Base-by-base conservation (phyloP, 176 grass and related monocot species). In the Triticum urartu region DNA sequence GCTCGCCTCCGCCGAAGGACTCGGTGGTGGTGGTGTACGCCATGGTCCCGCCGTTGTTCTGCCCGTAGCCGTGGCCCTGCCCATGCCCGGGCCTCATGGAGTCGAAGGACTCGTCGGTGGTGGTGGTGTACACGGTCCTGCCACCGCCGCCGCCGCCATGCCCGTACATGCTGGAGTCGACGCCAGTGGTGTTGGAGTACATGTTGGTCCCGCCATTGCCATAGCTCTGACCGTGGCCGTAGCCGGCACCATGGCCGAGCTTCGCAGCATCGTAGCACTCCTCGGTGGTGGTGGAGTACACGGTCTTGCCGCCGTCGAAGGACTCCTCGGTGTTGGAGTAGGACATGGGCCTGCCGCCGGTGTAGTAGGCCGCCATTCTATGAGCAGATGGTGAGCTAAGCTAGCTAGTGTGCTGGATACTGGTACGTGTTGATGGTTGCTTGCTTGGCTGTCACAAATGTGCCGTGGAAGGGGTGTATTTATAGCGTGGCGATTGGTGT, bases 141-240 rank as follows among this genome's bases (percentile, higher is more conserved):
- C 88, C 43, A 42, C 24, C 71, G 5, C 40, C 71, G 18, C 88
- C 43, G 42, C 24, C 71, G 21, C 40, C 71, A 32, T 63, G 67
- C 3, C 71, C 71, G 40, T 50, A 7, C 72, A 42, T 33, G 81
- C 70, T 68, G 39, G 45, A 58, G 65, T 64, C 72, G 43, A 30
- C 65, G 79, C 3, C 89, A 47, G 80, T 79, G 70, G 43, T 75
- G 80, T 79, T 47, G 42, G 89, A 79, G 85, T 90, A 79, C 72
- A 75, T 75, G 15, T 54, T 56, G 9, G 9, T 22, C 80, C 67
- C 65, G 66, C 68, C 10, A 60, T 60, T 42, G 42, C 42, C 10
- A 25, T 75, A 2, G 35, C 68, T 36, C 18, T 72, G 68, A 38
- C 30, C 65, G 1, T 68, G 65, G 14, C 17, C 65, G 7, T 68